Percentiles rank a stretch among this genome's conserved stretches.
These are phyloP conservation scores for Cladosporium sp. DNA, from an alignment of 2,329 filamentous ascomycete species.

Conservation along the genomic window DNA sequence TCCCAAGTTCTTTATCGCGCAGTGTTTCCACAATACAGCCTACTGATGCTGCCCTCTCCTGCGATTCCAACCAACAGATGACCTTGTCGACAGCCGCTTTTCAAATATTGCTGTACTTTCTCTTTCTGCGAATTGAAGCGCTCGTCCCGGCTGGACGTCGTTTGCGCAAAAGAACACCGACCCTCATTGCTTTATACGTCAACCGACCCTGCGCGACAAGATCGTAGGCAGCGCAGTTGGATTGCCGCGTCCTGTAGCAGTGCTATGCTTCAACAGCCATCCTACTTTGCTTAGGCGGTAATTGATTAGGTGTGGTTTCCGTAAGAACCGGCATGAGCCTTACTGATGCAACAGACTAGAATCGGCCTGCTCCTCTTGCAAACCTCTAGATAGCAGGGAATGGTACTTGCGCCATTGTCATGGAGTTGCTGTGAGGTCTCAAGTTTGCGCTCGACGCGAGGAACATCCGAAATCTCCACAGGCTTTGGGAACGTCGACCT, in stretches of 20 bases:
- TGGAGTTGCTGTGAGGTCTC: background rate
- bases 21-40: background rate
- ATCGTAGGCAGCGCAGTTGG: background rate
- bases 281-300: background rate
- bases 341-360: background rate
- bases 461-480: background rate
- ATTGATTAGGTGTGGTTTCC: background rate
- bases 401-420: background rate
- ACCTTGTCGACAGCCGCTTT: background rate
- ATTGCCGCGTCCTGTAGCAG: background rate
- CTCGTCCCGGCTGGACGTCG: background rate
- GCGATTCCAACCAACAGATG: background rate
- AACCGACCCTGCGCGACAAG: too few relatives aligned
- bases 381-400: background rate
- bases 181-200: background rate
- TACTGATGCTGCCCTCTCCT: background rate
- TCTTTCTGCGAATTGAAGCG: conserved; percentile 5
- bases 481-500: background rate
- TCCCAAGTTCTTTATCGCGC: too few relatives aligned
- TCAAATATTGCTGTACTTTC: background rate
- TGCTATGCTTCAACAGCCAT: background rate
- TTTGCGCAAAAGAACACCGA: background rate
- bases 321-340: background rate
- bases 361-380: background rate
- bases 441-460: background rate